phyloP scores from a whole-genome alignment of 805 yeast genomes.

The Candida orba region DNA sequence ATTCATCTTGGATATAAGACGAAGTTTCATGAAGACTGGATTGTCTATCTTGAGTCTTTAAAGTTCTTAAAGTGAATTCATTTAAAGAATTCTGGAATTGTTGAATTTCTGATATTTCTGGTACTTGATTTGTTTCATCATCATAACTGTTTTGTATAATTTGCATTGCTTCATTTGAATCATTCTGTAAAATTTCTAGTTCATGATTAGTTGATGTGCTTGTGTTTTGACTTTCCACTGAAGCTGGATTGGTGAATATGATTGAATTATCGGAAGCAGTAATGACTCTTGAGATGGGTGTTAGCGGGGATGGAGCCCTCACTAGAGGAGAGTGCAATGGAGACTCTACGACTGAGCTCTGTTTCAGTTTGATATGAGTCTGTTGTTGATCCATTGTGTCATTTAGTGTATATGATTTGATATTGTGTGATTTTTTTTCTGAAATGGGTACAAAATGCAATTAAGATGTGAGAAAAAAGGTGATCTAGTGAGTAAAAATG shows the following conservation, averaged over 20 bases:
- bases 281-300: conserved; percentile 18
- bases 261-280: conserved; percentile 21
- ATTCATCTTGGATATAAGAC: conserved; percentile 29
- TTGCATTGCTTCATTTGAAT: not conserved
- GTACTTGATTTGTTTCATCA: not conserved
- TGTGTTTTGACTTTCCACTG: conserved; percentile 19
- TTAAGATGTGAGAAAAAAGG: no score
- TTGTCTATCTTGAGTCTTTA: not conserved
- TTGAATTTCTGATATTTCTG: not conserved
- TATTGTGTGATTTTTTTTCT: no score
- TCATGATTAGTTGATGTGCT: conserved; percentile 9
- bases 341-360: not conserved
- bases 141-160: not conserved
- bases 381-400: no score
- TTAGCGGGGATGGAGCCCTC: conserved; percentile 1
- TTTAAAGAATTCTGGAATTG: not conserved
- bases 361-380: not conserved
- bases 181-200: no score
- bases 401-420: no score
- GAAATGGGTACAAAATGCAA: no score
- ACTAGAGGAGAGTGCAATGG: not conserved
- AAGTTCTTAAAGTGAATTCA: not conserved
- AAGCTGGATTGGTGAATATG: conserved; percentile 22
- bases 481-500: no score
- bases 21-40: conserved; percentile 20